Evolutionary conservation across 1,139 yeast genomes (phyloP).

Genomic region (Saccharomyces hybrid): DNA sequence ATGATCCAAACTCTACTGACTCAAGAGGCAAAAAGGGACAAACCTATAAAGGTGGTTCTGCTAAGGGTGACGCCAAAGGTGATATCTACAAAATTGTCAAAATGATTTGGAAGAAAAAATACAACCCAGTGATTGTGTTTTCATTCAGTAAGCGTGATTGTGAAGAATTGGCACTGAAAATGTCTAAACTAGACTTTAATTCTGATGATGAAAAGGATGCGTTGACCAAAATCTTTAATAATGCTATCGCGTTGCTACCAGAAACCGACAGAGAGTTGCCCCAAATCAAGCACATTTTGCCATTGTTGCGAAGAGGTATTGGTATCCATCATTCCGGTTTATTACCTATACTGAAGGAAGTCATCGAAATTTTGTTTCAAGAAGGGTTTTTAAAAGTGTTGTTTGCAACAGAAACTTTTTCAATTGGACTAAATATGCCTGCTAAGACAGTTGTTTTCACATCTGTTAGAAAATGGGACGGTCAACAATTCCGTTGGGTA

Average conservation of each 20-base stretch:
- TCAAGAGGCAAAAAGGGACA: conserved; percentile 71
- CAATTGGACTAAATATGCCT: conserved; percentile 97
- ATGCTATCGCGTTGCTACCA: conserved; percentile 80
- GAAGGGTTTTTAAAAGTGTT: conserved; percentile 91
- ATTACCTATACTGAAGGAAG: conserved; percentile 90
- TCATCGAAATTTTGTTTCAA: conserved; percentile 92
- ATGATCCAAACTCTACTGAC: conserved; percentile 60
- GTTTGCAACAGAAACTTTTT: conserved; percentile 96
- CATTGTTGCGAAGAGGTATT: conserved; percentile 85
- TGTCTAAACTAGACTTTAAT: conserved; percentile 92
- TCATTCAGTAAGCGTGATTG: conserved; percentile 96
- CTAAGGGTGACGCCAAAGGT: conserved; percentile 67
- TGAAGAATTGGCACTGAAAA: conserved; percentile 84
- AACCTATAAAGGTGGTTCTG: conserved; percentile 74
- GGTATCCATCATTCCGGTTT: conserved; percentile 98
- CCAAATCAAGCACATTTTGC: conserved; percentile 85
- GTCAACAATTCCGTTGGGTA: conserved; percentile 94
- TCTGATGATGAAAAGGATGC: conserved; percentile 88
- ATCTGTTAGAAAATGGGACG: conserved; percentile 97
- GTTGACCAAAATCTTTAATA: conserved; percentile 76
- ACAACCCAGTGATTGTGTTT: conserved; percentile 96
- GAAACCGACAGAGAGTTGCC: conserved; percentile 89
- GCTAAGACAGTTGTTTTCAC: conserved; percentile 98
- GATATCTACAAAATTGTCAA: conserved; percentile 95
- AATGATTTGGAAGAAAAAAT: conserved; percentile 93